Evolutionary conservation across 2,329 filamentous ascomycete species (phyloP).

Genomic region (Claviceps pusilla): DNA sequence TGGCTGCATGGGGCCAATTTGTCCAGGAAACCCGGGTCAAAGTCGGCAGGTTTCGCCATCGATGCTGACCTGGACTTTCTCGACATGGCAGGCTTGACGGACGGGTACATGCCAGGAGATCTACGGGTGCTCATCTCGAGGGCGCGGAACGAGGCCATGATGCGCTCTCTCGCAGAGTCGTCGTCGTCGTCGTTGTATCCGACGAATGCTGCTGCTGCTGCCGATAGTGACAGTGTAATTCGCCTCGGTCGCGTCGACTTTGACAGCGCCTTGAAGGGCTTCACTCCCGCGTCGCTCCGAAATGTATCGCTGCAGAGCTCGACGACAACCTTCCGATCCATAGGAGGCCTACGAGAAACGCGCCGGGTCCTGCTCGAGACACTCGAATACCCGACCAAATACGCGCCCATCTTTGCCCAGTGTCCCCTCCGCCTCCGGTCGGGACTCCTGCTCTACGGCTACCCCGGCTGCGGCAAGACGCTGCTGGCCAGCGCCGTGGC

Average conservation of each 20-base stretch:
- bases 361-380: slow-evolving; percentile 88
- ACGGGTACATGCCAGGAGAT: slow-evolving; percentile 97
- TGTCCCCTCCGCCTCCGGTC: slow-evolving; percentile 90
- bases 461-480: slow-evolving; percentile 92
- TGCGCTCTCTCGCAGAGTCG: slow-evolving; percentile 52
- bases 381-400: slow-evolving; percentile 90
- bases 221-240: slow-evolving; percentile 27
- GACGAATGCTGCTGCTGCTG: slow-evolving; percentile 22
- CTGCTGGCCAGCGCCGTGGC: slow-evolving; percentile 92
- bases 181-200: slow-evolving; percentile 6
- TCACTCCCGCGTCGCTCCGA: slow-evolving; percentile 84
- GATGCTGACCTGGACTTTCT: slow-evolving; percentile 74
- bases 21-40: slow-evolving; percentile 21
- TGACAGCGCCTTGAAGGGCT: slow-evolving; percentile 69
- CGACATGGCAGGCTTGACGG: slow-evolving; percentile 82
- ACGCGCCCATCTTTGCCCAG: slow-evolving; percentile 92
- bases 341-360: slow-evolving; percentile 76
- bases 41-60: slow-evolving; percentile 51
- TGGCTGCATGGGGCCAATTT: slow-evolving; percentile 62
- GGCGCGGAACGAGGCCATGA: slow-evolving; percentile 82
- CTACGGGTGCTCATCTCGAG: slow-evolving; percentile 71
- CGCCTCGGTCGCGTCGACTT: slow-evolving; percentile 64
- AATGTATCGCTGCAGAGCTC: slow-evolving; percentile 90
- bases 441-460: slow-evolving; percentile 84
- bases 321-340: slow-evolving; percentile 80